Evolutionary conservation across 2,329 filamentous ascomycete species (phyloP), one percentile per base, ranked within the genome.

Genomic region (Torrubiella hemipterigena): DNA sequence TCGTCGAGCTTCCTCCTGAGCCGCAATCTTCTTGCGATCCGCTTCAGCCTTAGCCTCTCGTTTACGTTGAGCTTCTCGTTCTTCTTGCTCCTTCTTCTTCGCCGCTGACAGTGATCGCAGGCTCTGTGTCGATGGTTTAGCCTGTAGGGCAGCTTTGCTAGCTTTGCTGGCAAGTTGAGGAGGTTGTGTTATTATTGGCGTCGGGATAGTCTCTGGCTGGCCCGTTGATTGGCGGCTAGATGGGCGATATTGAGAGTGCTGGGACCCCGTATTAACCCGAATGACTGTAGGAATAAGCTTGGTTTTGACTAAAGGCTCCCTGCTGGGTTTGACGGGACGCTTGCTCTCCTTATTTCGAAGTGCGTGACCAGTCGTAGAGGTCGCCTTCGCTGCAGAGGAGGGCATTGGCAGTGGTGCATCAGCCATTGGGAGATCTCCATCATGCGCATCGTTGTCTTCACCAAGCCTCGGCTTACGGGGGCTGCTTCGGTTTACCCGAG

Each of bases 71-170:
- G 75, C 73, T 41, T 86, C 82, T 29, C 77, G 74, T 49, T 93
- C 84, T 44, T 93, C 86, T 50, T 77, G 79, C 51, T 93, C 85
- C 49, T 81, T 89, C 54, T 86, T 87, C 47, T 77, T 79, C 23
- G 83, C 81, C 3, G 80, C 83, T 19, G 76, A 68, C n/a, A 74
- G 73, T 0, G 54, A 47, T 51, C 81, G 83, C 32, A 86, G 62
- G 46, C 69, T 82, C 32, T 68, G 61, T 7, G 60, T 46, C 2
- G 70, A 70, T 4, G 57, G 44, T 41, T 73, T 76, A 1, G 61
- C 62, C 31, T 81, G 74, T 13, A 81, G 55, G 5, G 78, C 74
- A 4, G 69, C 58, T 38, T 77, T 75, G 52, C 80, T 85, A 2
- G 73, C 60, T 50, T 85, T 87, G 50, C 69, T 73, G 38, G 63